A percentile compares a stretch with the other conserved stretches of the same genome.
Conservation (phyloP, 352 stramenopile genomes). For the Blastocystis sp. region DNA sequence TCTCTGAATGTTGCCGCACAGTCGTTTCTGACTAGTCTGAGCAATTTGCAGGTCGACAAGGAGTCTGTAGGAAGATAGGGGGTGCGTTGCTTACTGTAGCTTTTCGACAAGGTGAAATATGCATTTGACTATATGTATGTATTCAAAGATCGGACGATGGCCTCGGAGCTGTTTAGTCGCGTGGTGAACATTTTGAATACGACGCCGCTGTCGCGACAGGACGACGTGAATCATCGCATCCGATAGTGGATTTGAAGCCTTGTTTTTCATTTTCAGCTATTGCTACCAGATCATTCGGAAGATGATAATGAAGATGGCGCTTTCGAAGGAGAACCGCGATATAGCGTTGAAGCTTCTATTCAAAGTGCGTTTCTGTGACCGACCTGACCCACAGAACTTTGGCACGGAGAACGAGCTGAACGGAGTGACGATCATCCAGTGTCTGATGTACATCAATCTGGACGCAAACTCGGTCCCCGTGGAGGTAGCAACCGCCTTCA, state of each 20-base stretch:
- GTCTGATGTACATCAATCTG: neutral
- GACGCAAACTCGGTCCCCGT: neutral
- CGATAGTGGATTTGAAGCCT: neutral
- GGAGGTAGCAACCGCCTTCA: neutral
- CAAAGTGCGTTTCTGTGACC: neutral
- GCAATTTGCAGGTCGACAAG: constrained; percentile 30
- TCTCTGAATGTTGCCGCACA: neutral
- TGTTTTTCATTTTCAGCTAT: neutral
- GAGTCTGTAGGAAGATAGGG: neutral
- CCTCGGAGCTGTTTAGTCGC: constrained; percentile 5
- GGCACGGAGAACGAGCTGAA: constrained; percentile 31
- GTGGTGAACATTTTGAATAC: neutral
- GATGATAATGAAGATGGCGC: constrained; percentile 19
- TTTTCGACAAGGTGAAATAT: constrained; percentile 42
- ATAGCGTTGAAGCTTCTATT: neutral
- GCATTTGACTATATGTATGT: constrained; percentile 48
- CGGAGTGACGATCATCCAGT: constrained; percentile 1
- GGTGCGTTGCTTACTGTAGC: neutral
- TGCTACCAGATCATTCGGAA: constrained; percentile 36
- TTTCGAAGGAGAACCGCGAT: neutral
- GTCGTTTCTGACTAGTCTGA: constrained; percentile 9
- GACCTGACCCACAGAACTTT: neutral
- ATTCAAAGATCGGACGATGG: constrained; percentile 6
- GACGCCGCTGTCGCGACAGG: neutral
- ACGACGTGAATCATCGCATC: constrained; percentile 33